Evolutionary conservation across 208 protist genomes (phyloP).

Genomic region (Vickermania spadyakhi): DNA sequence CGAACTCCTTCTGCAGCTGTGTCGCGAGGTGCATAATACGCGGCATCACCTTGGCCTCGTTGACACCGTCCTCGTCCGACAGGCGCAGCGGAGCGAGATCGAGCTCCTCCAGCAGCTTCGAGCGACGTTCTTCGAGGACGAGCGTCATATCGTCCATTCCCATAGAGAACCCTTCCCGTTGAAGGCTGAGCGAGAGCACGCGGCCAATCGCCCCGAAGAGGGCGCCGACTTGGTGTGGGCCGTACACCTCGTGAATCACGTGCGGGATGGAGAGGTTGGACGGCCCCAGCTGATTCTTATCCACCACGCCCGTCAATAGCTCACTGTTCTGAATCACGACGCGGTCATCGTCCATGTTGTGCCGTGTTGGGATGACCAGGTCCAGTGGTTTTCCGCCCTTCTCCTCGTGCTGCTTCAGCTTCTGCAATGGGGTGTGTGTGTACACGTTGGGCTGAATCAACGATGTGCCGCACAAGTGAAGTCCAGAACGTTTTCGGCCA

Average conservation of each 20-base stretch:
- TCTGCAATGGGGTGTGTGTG: constrained; percentile 31
- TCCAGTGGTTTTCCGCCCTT: constrained; percentile 7
- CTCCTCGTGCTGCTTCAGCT: background rate
- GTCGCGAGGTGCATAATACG: constrained; percentile 72
- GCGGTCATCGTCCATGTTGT: constrained; percentile 55
- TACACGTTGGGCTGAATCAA: constrained; percentile 77
- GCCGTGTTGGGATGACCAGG: constrained; percentile 18
- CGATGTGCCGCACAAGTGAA: constrained; percentile 80
- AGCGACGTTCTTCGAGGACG: constrained; percentile 48
- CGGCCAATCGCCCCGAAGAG: constrained; percentile 94
- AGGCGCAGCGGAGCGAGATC: constrained; percentile 66
- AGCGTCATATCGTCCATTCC: constrained; percentile 98
- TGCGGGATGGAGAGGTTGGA: constrained; percentile 89
- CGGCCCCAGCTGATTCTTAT: constrained; percentile 94
- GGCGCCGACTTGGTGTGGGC: constrained; percentile 85
- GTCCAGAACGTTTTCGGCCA: constrained; percentile 15
- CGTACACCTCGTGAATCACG: constrained; percentile 96
- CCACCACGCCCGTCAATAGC: constrained; percentile 96
- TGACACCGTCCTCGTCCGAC: constrained; percentile 22
- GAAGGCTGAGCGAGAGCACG: constrained; percentile 94
- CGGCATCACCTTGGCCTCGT: constrained; percentile 68
- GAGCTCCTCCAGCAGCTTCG: constrained; percentile 61
- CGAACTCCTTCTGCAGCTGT: constrained; percentile 83
- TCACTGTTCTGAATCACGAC: constrained; percentile 92
- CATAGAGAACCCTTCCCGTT: constrained; percentile 96